phyloP scores from a whole-genome alignment of 2,329 filamentous ascomycete species.

The Trichophyton equinum region DNA sequence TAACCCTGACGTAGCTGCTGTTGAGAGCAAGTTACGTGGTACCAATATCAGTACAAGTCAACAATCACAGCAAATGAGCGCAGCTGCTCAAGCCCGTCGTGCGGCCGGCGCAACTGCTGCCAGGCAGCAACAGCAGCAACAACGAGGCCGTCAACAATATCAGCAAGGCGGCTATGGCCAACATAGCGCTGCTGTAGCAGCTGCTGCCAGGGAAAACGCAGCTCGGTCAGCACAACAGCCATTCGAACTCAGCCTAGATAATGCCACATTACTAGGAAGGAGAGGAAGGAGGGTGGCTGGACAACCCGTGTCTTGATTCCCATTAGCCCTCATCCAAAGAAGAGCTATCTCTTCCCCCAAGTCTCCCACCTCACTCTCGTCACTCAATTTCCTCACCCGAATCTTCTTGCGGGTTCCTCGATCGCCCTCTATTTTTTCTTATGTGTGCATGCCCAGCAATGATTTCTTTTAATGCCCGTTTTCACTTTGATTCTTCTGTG shows the following conservation, averaged over 20 bases:
- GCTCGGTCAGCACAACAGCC: conserved; percentile 61
- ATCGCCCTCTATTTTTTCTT: not conserved
- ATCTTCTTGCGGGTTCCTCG: not conserved
- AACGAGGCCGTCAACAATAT: conserved; percentile 37
- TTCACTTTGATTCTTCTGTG: not conserved
- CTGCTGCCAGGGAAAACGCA: conserved; percentile 71
- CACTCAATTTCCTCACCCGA: not conserved
- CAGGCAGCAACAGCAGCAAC: conserved; percentile 31
- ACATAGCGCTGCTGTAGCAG: conserved; percentile 71
- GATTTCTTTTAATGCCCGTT: not conserved
- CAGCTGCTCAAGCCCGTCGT: conserved; percentile 51
- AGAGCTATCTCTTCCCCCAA: not conserved
- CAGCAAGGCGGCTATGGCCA: conserved; percentile 64
- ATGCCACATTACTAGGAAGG: conserved; percentile 75
- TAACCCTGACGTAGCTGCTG: conserved; percentile 51
- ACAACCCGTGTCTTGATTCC: conserved; percentile 4
- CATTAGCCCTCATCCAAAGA: not conserved
- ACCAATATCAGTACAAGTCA: conserved; percentile 52
- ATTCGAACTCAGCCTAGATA: conserved; percentile 86
- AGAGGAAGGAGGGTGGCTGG: conserved; percentile 27
- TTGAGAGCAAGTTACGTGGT: conserved; percentile 80
- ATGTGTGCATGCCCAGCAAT: not conserved
- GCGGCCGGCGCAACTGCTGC: conserved; percentile 32
- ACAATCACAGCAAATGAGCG: conserved; percentile 29
- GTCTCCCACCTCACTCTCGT: not conserved